Evolutionary conservation across 106 monocot species (phyloP).

Genomic region (Platanthera zijinensis): DNA sequence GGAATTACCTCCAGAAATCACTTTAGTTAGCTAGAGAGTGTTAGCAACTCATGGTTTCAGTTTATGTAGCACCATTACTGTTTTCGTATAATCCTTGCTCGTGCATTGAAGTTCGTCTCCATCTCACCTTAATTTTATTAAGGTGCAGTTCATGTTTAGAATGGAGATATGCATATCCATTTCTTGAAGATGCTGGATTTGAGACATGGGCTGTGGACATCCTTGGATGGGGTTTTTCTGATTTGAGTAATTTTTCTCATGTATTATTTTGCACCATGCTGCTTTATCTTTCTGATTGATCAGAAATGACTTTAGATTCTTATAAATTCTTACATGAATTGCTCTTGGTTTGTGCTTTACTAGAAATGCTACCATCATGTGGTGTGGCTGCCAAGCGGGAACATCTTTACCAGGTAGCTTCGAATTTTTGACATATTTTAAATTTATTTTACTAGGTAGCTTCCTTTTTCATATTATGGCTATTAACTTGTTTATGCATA

Average conservation of each 20-base stretch:
- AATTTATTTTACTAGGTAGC: too few relatives aligned
- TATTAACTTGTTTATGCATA: background rate
- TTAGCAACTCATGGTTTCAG: background rate
- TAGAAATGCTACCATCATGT: slow-evolving; percentile 49
- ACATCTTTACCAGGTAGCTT: slow-evolving; percentile 78
- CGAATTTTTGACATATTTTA: background rate
- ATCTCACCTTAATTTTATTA: slow-evolving; percentile 8
- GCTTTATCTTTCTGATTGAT: background rate
- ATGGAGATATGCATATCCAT: slow-evolving; percentile 86
- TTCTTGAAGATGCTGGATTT: slow-evolving; percentile 70
- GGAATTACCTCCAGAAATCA: too few relatives aligned
- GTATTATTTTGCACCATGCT: background rate
- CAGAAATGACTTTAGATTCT: background rate
- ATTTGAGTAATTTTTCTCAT: slow-evolving; percentile 46
- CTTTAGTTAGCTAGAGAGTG: too few relatives aligned
- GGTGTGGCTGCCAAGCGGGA: slow-evolving; percentile 74
- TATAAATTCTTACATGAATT: background rate
- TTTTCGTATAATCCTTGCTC: background rate
- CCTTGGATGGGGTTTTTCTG: slow-evolving; percentile 99
- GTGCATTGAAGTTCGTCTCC: background rate
- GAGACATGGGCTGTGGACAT: slow-evolving; percentile 96
- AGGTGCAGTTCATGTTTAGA: slow-evolving; percentile 85
- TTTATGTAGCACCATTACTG: background rate
- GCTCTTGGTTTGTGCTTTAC: slow-evolving; percentile 5
- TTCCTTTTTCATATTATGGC: background rate